Evolutionary conservation across 768 basidiomycete species (phyloP), one percentile per base, ranked within the genome.

Genomic region (Kwoniella newhampshirensis): DNA sequence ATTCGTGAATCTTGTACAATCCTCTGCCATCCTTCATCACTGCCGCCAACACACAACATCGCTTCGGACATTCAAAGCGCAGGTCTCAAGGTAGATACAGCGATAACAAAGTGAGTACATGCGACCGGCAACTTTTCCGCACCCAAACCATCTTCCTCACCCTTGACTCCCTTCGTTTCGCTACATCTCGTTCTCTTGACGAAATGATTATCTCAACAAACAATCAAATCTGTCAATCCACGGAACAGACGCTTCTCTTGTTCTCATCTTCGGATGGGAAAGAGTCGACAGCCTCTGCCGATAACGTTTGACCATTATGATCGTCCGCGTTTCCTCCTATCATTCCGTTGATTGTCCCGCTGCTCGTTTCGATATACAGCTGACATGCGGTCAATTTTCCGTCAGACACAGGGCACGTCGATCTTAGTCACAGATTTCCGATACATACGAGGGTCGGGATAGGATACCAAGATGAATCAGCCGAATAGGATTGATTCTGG

Each of bases 401-500:
- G 36, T 48, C 30, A 3, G 30, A 9, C 17, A 17, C 18, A n/a
- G 26, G 20, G 17, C 2, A n/a, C 17, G 15, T 35, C 12, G n/a
- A 30, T n/a, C 30, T 4, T 30, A 8, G 18, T 8, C 30, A 2
- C 26, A 48, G 4, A 13, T 23, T 11, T 46, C 23, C 47, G 17
- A 30, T 18, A 32, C 47, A 6, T 26, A 18, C n/a, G 18, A 7
- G 28, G 17, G 4, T 28, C 46, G 36, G 18, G 18, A 39, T 37
- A 5, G n/a, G n/a, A n/a, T n/a, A 49, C 13, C 44, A 56, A 7
- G 49, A 79, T 96, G 88, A 99, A 99, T 79, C 91, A 91, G 43
- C 92, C 91, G n/a, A 86, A 86, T 74, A 85, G 94, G 64, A 88
- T 86, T 71, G 92, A 96, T 78, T 81, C 89, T 64, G 96, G 85